Evolutionary conservation across 495 filamentous ascomycete genomes (phyloP), one percentile per base, ranked within the genome.

Genomic region (Barbatosphaeria neglecta): DNA sequence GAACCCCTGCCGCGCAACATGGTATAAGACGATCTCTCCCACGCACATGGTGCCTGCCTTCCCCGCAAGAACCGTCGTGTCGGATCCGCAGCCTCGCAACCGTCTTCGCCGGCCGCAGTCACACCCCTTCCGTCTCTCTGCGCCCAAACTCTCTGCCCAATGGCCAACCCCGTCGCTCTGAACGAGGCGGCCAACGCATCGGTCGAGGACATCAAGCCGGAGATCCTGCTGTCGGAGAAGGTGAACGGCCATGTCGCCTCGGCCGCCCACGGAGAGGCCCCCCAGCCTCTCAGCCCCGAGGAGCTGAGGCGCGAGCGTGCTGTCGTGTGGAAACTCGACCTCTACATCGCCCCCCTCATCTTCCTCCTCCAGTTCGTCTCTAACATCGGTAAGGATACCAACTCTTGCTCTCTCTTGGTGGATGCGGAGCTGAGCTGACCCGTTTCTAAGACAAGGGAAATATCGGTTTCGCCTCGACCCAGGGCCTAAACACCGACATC

Each of bases 391-490:
- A n/a, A n/a, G n/a, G n/a, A n/a, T n/a, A n/a, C n/a, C n/a, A n/a
- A n/a, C n/a, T n/a, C n/a, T n/a, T n/a, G n/a, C n/a, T n/a, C n/a
- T n/a, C n/a, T n/a, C n/a, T n/a, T n/a, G n/a, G n/a, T n/a, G n/a
- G n/a, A n/a, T n/a, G n/a, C n/a, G n/a, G n/a, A n/a, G n/a, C n/a
- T n/a, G n/a, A n/a, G n/a, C n/a, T n/a, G n/a, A n/a, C n/a, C n/a
- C n/a, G n/a, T n/a, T n/a, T n/a, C n/a, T n/a, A n/a, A n/a, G n/a
- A 70, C 48, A 52, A 65, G 33, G 64, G 67, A 0, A 68, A 68
- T 42, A 68, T 70, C 22, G 67, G 62, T 6, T 63, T 59, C 28
- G 62, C 62, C 5, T 57, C 59, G 16, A 65, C 59, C 0, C 65
- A 68, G 48, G 67, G 67, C 11, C 67, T 70, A 60, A 59, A 49